Evolutionary conservation across 108 stramenopile species (phyloP).

Genomic region (Aurantiochytrium sp.): DNA sequence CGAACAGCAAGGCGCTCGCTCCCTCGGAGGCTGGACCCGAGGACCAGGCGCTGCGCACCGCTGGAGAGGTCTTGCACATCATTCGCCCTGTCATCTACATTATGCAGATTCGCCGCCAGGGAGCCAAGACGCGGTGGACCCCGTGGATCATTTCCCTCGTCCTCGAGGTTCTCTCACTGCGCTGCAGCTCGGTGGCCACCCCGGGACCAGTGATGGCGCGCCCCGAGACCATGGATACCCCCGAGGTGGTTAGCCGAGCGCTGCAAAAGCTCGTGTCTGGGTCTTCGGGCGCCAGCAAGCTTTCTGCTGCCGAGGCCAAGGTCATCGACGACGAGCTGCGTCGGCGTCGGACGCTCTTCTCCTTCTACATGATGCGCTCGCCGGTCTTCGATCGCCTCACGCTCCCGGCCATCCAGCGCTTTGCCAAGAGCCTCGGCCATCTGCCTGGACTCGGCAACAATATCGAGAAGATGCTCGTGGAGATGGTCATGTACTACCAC

Average conservation of each 20-base stretch:
- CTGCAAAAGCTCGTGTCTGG: not conserved
- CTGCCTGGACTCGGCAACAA: not conserved
- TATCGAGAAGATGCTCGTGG: constrained; percentile 15
- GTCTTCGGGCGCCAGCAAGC: not conserved
- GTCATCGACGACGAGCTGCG: not conserved
- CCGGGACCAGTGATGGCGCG: not conserved
- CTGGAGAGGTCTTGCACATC: not conserved
- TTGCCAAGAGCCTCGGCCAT: not conserved
- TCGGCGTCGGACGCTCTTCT: not conserved
- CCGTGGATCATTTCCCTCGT: not conserved
- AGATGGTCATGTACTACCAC: constrained; percentile 21
- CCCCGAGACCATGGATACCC: not conserved
- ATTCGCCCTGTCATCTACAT: constrained; percentile 17
- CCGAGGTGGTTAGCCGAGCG: not conserved
- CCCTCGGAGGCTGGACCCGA: not conserved
- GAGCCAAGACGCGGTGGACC: not conserved
- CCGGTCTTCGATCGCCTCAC: not conserved
- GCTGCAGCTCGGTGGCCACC: not conserved
- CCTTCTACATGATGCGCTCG: not conserved
- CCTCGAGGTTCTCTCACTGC: not conserved
- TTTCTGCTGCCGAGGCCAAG: not conserved
- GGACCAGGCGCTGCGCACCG: not conserved
- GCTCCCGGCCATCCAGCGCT: not conserved
- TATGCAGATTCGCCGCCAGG: not conserved
- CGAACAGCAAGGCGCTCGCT: not conserved